phyloP scores from a whole-genome alignment of 2,329 filamentous ascomycete species.

The Phialophora chinensis region DNA sequence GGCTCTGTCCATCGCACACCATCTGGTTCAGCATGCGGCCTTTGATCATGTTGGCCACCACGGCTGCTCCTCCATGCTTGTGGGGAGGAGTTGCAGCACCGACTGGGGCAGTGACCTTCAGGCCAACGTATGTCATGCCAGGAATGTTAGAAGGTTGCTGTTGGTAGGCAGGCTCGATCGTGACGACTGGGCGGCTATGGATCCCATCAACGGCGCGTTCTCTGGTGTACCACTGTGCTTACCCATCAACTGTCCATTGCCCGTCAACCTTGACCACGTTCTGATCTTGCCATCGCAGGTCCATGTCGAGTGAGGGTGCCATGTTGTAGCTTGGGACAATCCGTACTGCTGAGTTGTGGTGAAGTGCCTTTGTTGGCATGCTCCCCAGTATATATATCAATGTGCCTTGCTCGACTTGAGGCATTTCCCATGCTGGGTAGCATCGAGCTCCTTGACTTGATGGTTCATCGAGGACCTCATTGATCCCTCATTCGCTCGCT shows the following conservation, averaged over 20 bases:
- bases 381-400: neutral
- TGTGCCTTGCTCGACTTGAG: neutral
- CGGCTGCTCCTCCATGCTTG: too few species aligned
- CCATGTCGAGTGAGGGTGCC: slow-evolving; percentile 10
- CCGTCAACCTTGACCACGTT: slow-evolving; percentile 25
- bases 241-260: slow-evolving; percentile 38
- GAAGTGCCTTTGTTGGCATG: neutral
- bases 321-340: neutral
- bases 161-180: neutral
- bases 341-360: neutral
- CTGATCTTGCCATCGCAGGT: slow-evolving; percentile 26
- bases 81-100: neutral
- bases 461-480: neutral
- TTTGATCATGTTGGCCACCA: slow-evolving; percentile 15
- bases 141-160: neutral
- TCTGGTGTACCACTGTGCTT: slow-evolving; percentile 42
- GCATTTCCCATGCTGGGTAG: neutral
- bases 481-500: neutral
- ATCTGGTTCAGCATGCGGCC: slow-evolving; percentile 56
- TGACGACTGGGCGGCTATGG: neutral
- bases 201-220: too few species aligned
- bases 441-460: neutral
- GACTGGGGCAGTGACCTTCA: neutral
- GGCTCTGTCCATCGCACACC: slow-evolving; percentile 54
- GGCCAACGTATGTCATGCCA: neutral